These are phyloP conservation scores for Plasmodium falciparum DNA, from an alignment of 169 alveolate species.

Conservation along the genomic window DNA sequence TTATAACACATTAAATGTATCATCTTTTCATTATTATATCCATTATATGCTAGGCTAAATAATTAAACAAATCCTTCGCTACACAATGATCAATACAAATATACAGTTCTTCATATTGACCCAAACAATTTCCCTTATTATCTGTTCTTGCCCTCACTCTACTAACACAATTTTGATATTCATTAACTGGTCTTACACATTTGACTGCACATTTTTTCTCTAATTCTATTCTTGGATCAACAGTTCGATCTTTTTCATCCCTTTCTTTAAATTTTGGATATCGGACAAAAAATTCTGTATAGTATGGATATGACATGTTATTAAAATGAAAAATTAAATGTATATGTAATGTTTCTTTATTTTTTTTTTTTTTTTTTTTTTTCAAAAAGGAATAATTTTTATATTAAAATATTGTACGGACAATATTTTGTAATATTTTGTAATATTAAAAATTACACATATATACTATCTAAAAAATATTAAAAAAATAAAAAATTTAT, in stretches of 20 bases:
- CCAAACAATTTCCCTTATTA: constrained; percentile 84
- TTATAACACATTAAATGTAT: neutral
- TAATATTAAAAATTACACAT: too few species aligned
- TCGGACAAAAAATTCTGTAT: constrained; percentile 79
- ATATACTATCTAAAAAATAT: too few species aligned
- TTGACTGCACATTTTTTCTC: constrained; percentile 83
- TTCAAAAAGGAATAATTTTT: too few species aligned
- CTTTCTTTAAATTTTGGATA: constrained; percentile 82
- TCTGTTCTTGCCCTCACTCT: constrained; percentile 83
- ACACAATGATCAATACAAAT: constrained; percentile 86
- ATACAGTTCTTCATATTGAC: constrained; percentile 84
- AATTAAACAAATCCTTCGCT: constrained; percentile 80
- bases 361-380: too few species aligned
- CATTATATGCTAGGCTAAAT: constrained; percentile 59
- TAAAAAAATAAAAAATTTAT: too few species aligned
- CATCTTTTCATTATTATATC: neutral
- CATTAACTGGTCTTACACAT: constrained; percentile 84
- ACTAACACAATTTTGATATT: constrained; percentile 81
- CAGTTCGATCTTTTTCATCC: constrained; percentile 80
- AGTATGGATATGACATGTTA: constrained; percentile 82
- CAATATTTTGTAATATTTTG: too few species aligned
- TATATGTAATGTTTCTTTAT: too few species aligned
- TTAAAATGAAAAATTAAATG: neutral
- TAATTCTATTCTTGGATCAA: constrained; percentile 83
- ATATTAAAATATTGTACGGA: too few species aligned